These are phyloP conservation scores for Chrysochromulina parva DNA, from an alignment of 78 protist genomes.

Conservation along the genomic window DNA sequence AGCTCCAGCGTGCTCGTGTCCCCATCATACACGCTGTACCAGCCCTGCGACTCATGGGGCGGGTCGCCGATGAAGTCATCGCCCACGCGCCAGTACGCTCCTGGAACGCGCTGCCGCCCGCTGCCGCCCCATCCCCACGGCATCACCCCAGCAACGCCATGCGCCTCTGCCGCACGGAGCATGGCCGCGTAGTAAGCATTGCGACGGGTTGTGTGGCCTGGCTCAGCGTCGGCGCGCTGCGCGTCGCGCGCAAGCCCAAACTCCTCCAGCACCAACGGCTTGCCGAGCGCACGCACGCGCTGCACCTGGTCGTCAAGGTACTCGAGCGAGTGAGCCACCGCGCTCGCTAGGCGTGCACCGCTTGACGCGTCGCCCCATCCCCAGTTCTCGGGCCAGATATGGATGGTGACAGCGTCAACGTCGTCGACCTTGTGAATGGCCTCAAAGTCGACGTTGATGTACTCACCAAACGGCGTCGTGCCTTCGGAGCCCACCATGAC, in stretches of 20 bases:
- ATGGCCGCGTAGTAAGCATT: no score
- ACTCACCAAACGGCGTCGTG: neutral
- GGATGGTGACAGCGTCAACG: neutral
- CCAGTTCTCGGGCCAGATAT: conserved; percentile 24
- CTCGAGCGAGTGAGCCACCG: neutral
- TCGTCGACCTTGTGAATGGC: neutral
- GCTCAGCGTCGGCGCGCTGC: neutral
- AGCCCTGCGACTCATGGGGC: conserved; percentile 13
- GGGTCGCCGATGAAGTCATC: neutral
- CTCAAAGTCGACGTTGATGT: neutral
- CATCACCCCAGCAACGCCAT: neutral
- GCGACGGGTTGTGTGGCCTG: no score
- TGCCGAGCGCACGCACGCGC: neutral
- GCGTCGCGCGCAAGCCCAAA: conserved; percentile 23
- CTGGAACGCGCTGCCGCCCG: neutral
- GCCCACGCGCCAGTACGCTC: neutral
- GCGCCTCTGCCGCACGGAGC: neutral
- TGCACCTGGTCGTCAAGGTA: neutral
- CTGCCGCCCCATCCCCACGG: conserved; percentile 4
- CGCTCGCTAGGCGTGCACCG: neutral
- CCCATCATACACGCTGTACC: neutral
- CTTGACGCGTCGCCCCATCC: neutral
- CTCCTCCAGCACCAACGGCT: neutral
- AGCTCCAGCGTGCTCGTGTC: neutral
- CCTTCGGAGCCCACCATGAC: neutral